Conservation (phyloP, 2,329 filamentous ascomycete genomes). For the Colletotrichum cereale region DNA sequence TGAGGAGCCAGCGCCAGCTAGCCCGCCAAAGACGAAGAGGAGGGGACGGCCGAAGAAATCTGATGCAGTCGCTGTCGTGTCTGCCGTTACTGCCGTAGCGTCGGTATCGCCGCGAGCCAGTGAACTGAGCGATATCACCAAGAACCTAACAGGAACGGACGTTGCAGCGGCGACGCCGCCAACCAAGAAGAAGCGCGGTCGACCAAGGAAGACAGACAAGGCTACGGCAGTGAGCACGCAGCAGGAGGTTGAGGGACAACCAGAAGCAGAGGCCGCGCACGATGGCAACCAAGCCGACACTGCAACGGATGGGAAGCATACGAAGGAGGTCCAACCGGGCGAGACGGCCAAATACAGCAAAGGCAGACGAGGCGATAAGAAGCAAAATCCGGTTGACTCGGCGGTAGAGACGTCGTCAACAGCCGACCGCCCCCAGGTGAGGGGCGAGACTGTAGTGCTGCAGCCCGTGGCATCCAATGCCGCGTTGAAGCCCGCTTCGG, state of each 20-base stretch:
- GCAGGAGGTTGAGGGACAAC: conserved; percentile 13
- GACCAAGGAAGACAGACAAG: conserved; percentile 55
- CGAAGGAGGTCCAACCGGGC: neutral
- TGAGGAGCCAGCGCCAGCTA: neutral
- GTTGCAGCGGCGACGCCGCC: conserved; percentile 11
- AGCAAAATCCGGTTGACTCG: neutral
- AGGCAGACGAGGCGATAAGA: conserved; percentile 4
- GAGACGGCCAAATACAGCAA: conserved; percentile 1
- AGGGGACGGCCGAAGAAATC: conserved; percentile 41
- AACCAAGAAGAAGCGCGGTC: conserved; percentile 48
- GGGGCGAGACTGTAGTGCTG: conserved; percentile 17
- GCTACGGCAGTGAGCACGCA: conserved; percentile 28
- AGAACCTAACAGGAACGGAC: conserved; percentile 14
- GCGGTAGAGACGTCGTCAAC: neutral
- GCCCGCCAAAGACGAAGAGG: conserved; percentile 24
- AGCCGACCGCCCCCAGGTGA: neutral
- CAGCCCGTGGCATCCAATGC: conserved; percentile 26
- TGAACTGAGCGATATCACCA: neutral
- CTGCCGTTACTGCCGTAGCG: neutral
- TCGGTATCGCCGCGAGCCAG: neutral
- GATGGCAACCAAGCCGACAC: neutral
- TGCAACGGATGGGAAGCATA: neutral
- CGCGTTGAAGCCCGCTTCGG: conserved; percentile 8
- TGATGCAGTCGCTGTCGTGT: neutral
- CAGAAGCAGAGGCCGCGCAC: neutral